Base-by-base conservation (phyloP, 345 rosid genomes). In the Conringia planisiliqua region DNA sequence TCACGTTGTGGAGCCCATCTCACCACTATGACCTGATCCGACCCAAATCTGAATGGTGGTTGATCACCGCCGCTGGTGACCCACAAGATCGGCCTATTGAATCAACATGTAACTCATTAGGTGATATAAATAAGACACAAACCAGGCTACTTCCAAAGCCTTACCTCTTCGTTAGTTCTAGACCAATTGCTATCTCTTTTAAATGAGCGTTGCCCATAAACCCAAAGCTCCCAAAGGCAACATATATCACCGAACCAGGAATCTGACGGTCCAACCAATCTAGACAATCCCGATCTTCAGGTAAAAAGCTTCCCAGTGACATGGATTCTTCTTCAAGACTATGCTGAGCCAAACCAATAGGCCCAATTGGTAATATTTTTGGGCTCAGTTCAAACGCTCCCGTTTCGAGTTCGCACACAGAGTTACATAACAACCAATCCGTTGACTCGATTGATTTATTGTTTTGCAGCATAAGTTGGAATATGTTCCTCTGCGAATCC, bases 391-490 rank as follows among this genome's bases (percentile, higher is more conserved):
- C 14, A 35, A 78, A 68, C 0, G 84, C 79, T 11, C 51, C 84
- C 39, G 81, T 57, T 62, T 78, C 86, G 2, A 83, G 79, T 59
- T 83, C 84, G 50, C 54, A 52, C 5, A 74, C 63, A 1, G 84
- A 62, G 62, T 83, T 83, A 2, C 86, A 83, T 29, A 85, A 70
- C 9, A 85, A 30, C 85, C 86, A 85, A n/a, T 86, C 80, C 33
- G 63, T 17, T 44, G 60, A 61, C 14, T 79, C 52, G 9, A 61
- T 6, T 13, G 63, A 59, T 39, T 73, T 39, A 4, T 13, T 74
- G 72, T 59, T 72, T 5, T 59, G 62, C 11, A 43, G 2, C n/a
- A 68, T 13, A 4, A 62, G 17, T 7, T 66, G 20, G 17, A 89
- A 89, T 1, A 77, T 27, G 32, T 38, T 39, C 38, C 66, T 85